Conservation (phyloP, 1,139 yeast species). For the Lodderomyces jiufengensis region DNA sequence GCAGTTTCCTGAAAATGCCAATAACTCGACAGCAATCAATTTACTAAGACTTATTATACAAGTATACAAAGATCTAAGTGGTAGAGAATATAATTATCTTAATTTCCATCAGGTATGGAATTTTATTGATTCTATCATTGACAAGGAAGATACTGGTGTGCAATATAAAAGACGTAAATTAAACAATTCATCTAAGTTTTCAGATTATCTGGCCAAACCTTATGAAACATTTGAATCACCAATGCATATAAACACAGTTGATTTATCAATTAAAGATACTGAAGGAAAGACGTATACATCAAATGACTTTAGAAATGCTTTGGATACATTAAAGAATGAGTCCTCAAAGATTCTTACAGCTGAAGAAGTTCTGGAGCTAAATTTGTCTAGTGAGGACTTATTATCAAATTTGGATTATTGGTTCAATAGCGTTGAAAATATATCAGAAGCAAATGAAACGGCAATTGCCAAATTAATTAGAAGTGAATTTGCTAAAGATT, state of each 20-base stretch:
- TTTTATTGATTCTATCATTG: constrained; percentile 32
- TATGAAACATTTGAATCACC: constrained; percentile 33
- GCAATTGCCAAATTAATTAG: constrained; percentile 17
- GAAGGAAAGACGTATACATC: constrained; percentile 21
- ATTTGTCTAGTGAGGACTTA: constrained; percentile 4
- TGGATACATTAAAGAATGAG: constrained; percentile 19
- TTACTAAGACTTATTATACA: constrained; percentile 31
- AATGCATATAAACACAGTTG: constrained; percentile 25
- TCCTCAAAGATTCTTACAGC: constrained; percentile 13
- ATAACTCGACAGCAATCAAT: background rate
- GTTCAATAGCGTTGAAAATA: constrained; percentile 4
- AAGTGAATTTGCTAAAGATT: constrained; percentile 14
- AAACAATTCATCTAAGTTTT: background rate
- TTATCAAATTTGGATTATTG: constrained; percentile 6
- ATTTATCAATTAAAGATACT: constrained; percentile 2
- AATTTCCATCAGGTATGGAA: constrained; percentile 35
- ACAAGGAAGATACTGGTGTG: constrained; percentile 13
- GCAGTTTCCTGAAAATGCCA: constrained; percentile 26
- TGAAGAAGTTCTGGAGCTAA: constrained; percentile 20
- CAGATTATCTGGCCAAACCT: background rate
- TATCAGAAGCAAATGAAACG: constrained; percentile 13
- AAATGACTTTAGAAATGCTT: constrained; percentile 27
- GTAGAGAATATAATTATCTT: constrained; percentile 32
- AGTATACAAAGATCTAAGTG: constrained; percentile 33
- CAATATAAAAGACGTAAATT: background rate